Percentiles rank a stretch among this genome's conserved stretches.
phyloP scores from a whole-genome alignment of 192 early-diverging fungal genomes.

The Backusella macrospora region DNA sequence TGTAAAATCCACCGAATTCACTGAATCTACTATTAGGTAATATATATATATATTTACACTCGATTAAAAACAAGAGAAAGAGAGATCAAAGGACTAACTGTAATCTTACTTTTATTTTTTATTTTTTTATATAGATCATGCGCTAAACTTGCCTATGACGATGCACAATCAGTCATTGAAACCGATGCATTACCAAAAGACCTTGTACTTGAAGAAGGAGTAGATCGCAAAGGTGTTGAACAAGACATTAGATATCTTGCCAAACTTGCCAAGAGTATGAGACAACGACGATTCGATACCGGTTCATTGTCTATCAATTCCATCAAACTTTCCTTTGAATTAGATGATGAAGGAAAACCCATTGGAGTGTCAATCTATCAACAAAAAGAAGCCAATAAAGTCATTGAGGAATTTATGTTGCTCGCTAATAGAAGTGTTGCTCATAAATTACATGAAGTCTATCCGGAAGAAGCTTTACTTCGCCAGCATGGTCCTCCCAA shows the following conservation, averaged over 20 bases:
- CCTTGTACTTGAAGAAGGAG: neutral
- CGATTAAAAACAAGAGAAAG: neutral
- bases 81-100: neutral
- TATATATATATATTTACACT: too few species aligned
- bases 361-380: slow-evolving; percentile 85
- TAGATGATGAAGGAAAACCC: slow-evolving; percentile 86
- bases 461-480: slow-evolving; percentile 92
- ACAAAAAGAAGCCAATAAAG: slow-evolving; percentile 91
- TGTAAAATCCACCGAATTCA: slow-evolving; percentile 78
- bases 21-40: slow-evolving; percentile 81
- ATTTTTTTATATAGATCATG: slow-evolving; percentile 61
- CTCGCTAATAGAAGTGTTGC: slow-evolving; percentile 97
- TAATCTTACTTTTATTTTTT: too few species aligned
- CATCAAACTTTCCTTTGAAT: slow-evolving; percentile 88
- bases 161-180: slow-evolving; percentile 62
- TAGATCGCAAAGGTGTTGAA: slow-evolving; percentile 20
- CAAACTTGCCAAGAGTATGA: slow-evolving; percentile 76
- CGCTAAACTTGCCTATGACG: slow-evolving; percentile 92
- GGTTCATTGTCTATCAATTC: slow-evolving; percentile 94
- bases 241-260: slow-evolving; percentile 34
- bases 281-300: slow-evolving; percentile 74
- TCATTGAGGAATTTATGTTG: slow-evolving; percentile 99
- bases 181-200: slow-evolving; percentile 33
- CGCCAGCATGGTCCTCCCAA: slow-evolving; percentile 81
- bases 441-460: slow-evolving; percentile 80